Evolutionary conservation across 2,329 filamentous ascomycete species (phyloP), one percentile per base, ranked within the genome.

Genomic region (Paecilomyces formosus): DNA sequence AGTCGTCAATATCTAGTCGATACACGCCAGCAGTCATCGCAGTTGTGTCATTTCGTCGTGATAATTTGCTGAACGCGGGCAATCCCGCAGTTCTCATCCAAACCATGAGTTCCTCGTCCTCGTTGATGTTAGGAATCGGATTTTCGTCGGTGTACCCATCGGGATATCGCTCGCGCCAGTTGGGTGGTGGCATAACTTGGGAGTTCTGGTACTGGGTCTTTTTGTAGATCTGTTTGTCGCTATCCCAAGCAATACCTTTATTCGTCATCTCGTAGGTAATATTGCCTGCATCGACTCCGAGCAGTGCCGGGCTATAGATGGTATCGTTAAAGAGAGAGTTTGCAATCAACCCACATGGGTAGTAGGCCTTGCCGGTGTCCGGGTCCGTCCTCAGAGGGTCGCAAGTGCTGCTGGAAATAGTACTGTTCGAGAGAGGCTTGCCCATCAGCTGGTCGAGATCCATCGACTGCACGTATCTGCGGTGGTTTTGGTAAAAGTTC

Each of bases 401-500:
- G 74, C 92, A 97, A 60, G 87, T 83, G 45, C 90, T 88, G 31
- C 76, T 76, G 31, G 81, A 76, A 65, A 97, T 89, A 1, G 83
- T 82, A 35, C 65, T 66, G 58, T 81, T 82, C 31, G 79, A 78
- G 18, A 89, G 82, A 11, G 81, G 81, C 5, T 85, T 79, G 53
- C 92, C 94, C 64, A 88, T 89, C 56, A 99, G 81, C 75, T 99
- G 94, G 56, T 89, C 81, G 58, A 87, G 82, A 69, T 92, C 88
- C 68, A 96, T 88, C 1, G 90, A 96, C 70, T 91, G 89, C 61
- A 97, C 94, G 66, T 99, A 99, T 74, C 93, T 88, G 64, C 94
- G 88, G 72, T 99, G 94, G 72, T 99, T 99, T 76, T 99, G 94
- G 79, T 97, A 97, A 78, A 99, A 99, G 77, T 97, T 96, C 59